Evolutionary conservation across 2,329 filamentous ascomycete genomes (phyloP), one percentile per base, ranked within the genome.

Genomic region (Ascochyta viciae-villosae): DNA sequence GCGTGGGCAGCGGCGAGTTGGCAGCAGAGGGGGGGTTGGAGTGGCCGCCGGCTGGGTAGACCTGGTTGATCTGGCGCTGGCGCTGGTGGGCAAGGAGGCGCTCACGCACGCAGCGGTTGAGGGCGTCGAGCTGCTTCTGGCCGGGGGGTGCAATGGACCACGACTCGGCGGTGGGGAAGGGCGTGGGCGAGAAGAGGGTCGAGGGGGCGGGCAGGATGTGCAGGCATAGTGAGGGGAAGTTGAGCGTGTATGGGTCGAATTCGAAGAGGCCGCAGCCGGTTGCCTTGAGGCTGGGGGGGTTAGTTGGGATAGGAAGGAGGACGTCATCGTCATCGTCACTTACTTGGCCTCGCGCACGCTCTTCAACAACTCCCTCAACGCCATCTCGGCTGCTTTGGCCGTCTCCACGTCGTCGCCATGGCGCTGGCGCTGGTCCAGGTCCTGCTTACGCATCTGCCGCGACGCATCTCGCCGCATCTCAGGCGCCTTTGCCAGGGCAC

Each of bases 171-270:
- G 89, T 91, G 1, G 92, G 82, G 67, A 96, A 89, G 27, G 92
- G 91, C 6, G 89, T 91, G 0, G 88, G 85, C 9, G 91, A 89
- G 77, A 93, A 94, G 6, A 97, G 81, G 0, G 91, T 95, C 4
- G 91, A 88, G 3, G 93, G 92, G 9, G 90, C 83, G 33, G 89
- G 86, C 1, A 98, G 85, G 63, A 94, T 89, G 61, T 89, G 90
- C 10, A 97, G 84, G 33, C 89, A 92, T 37, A 98, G 83, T 6
- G 90, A 88, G 6, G 93, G 92, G 68, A 96, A 97, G 57, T 92
- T 92, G 72, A 96, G 86, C 5, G 89, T 83, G 58, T 93, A 85
- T 31, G 94, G 89, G 63, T 97, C 91, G 77, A 96, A 96, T 62
- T 94, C 90, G 73, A 87, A 88, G 3, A 86, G 81, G 16, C 79